Evolutionary conservation across 129 eudicot genomes (phyloP), one percentile per base, ranked within the genome.

Genomic region (Smallanthus sonchifolius): DNA sequence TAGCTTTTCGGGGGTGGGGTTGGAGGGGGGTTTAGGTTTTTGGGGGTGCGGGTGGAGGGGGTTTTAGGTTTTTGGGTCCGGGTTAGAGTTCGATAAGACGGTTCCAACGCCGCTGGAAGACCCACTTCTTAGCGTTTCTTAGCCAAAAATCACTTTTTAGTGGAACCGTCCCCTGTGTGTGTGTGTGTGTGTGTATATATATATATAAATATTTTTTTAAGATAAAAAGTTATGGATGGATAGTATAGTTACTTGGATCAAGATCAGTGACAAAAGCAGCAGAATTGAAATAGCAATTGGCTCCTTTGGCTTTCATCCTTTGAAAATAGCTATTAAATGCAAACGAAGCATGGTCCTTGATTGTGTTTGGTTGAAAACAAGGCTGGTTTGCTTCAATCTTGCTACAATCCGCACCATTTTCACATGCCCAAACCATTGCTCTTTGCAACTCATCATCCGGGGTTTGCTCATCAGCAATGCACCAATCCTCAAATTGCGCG

Each of bases 271-370:
- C 80, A 16, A 87, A 15, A 10, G 96, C 92, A 30, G 94, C 98
- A 73, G 88, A 69, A 80, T 82, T 87, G 86, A 89, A 92, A 77
- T 85, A 92, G 80, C 98, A 92, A 55, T 45, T 83, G 15, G 78
- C 95, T 17, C 98, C 96, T 74, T 83, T 79, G 71, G 70, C 83
- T 81, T 92, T 92, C 83, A 82, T 69, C 55, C 89, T 87, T 67
- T 89, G 98, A 72, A 80, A 89, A 79, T 92, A 92, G 82, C 96
- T 89, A 70, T 92, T 92, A 84, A 92, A 92, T 49, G 92, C 98
- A 83, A 77, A 85, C 32, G 96, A 89, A 44, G 98, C 96, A 75
- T 92, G 98, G 47, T 86, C 92, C 55, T 51, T 87, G 2, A 79
- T 24, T 5, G 94, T 89, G 81, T 89, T 87, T 43, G 98, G 98